Evolutionary conservation across 140 eudicot genomes (phyloP), one percentile per base, ranked within the genome.

Genomic region (Ambrosia hybrid): DNA sequence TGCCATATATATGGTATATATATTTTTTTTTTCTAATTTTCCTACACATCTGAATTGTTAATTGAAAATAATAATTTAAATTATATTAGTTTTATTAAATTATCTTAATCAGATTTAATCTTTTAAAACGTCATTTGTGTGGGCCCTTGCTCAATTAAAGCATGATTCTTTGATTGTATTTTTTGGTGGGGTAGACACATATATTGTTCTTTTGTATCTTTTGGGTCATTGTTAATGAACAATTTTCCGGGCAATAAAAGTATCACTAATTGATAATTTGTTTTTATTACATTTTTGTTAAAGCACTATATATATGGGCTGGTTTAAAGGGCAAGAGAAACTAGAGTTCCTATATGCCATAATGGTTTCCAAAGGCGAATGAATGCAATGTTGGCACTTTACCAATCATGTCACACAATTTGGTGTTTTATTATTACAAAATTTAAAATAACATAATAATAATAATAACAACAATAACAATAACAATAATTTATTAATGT

Each of bases 291-390:
- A 4, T 36, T 17, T 68, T 0, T 58, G 17, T 68, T 1, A 30
- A 71, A 63, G 49, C 71, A 53, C 57, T 9, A 41, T 75, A 41
- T 70, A 51, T 51, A 41, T 70, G 72, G 10, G 73, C 49, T 70
- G 26, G 58, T 9, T 17, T 39, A n/a, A 38, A 70, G 48, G 38
- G 30, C 51, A 77, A 62, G 34, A 38, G 39, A 53, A 72, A 15
- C n/a, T 62, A 62, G 66, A 43, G 62, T 62, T n/a, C 77, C 73
- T 66, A 78, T 58, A 60, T 70, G 60, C 58, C 48, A 7, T n/a
- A 37, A 70, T 70, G 51, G 65, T 26, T 53, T 5, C 51, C 33
- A 30, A 51, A 61, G 9, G 41, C 43, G 48, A 33, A 21, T 52
- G 68, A 77, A 41, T 62, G 13, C 46, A 62, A 21, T 51, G 21